Conservation (phyloP, 768 basidiomycete genomes). For the Trametes elegans region DNA sequence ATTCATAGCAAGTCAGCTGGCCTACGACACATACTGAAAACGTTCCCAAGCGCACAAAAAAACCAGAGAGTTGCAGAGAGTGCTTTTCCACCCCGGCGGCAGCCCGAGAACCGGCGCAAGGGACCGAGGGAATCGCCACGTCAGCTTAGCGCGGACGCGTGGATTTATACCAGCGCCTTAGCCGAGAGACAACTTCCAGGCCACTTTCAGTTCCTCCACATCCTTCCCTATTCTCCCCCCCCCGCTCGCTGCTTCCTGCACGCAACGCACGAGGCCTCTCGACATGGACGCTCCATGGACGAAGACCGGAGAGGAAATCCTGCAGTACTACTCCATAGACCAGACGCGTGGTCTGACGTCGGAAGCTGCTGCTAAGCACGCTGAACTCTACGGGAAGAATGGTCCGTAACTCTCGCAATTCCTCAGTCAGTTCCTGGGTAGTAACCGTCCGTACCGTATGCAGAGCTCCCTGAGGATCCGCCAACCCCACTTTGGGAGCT, state of each 20-base stretch:
- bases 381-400: constrained; percentile 82
- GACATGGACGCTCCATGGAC: constrained; percentile 78
- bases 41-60: constrained; percentile 68
- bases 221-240: not conserved
- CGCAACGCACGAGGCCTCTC: constrained; percentile 1
- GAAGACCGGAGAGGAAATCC: constrained; percentile 59
- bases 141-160: constrained; percentile 15
- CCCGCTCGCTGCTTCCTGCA: constrained; percentile 2
- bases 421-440: not conserved
- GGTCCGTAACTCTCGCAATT: constrained; percentile 43
- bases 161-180: constrained; percentile 18
- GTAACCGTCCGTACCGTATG: constrained; percentile 4
- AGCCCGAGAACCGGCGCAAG: constrained; percentile 6
- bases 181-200: constrained; percentile 14
- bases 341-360: constrained; percentile 57
- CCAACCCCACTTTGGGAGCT: constrained; percentile 91
- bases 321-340: constrained; percentile 73
- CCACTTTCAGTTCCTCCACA: not conserved
- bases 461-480: constrained; percentile 92
- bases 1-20: not conserved
- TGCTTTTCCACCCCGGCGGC: constrained; percentile 9
- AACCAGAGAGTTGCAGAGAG: constrained; percentile 62
- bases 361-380: constrained; percentile 69
- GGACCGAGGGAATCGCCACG: constrained; percentile 16
- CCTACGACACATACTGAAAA: not conserved